These are phyloP conservation scores for Takakia lepidozioides DNA, from an alignment of 225 moss, liverwort and hornwort genomes.

Conservation along the genomic window DNA sequence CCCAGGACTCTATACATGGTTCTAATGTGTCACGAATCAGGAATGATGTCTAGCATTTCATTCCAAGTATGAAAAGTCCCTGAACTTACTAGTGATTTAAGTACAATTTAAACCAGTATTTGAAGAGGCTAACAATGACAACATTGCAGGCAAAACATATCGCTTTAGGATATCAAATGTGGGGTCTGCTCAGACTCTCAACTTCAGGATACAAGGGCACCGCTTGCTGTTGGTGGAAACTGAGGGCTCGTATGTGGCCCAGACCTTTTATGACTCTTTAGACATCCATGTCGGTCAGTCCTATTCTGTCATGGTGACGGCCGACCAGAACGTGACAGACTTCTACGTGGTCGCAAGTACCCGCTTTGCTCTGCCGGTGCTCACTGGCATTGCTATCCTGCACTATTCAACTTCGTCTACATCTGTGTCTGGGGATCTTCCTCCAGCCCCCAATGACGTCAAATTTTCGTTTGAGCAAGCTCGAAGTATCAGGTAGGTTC, in stretches of 20 bases:
- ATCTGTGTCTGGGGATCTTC: conserved; percentile 11
- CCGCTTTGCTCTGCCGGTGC: conserved; percentile 20
- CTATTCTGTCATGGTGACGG: conserved; percentile 34
- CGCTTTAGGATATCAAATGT: conserved; percentile 49
- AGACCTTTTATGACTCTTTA: conserved; percentile 25
- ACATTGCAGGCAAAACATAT: conserved; percentile 29
- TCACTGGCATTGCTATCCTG: conserved; percentile 27
- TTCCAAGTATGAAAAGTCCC: too few species aligned
- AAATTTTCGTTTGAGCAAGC: conserved; percentile 36
- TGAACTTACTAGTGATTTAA: too few species aligned
- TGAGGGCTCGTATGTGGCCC: conserved; percentile 42
- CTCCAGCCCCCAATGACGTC: conserved; percentile 20
- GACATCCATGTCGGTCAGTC: conserved; percentile 52
- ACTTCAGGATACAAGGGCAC: conserved; percentile 43
- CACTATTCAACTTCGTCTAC: conserved; percentile 19
- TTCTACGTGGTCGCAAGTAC: conserved; percentile 37
- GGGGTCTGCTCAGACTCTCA: conserved; percentile 25
- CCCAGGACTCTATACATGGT: too few species aligned
- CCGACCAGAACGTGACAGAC: conserved; percentile 35
- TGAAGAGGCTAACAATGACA: too few species aligned
- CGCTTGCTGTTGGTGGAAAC: conserved; percentile 35
- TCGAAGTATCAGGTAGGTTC: conserved; percentile 38
- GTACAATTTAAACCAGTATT: too few species aligned
- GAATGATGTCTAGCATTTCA: too few species aligned
- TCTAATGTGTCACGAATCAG: too few species aligned